Conservation (phyloP, 2,329 filamentous ascomycete genomes). For the Colletotrichum plurivorum region DNA sequence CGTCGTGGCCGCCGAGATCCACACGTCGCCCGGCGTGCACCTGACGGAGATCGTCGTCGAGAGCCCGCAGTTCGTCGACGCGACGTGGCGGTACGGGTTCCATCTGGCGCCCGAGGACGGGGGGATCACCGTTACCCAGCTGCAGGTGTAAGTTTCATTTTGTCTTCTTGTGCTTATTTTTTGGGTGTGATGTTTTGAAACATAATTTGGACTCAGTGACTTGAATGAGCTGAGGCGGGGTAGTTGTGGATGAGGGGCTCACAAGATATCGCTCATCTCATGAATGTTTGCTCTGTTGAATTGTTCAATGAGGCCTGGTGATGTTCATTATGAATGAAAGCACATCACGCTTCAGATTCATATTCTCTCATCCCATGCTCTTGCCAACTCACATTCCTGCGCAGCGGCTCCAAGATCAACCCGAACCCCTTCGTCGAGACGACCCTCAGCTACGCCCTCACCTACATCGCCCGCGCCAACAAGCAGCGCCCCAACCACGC, state of each 20-base stretch:
- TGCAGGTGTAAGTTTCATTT: slow-evolving; percentile 77
- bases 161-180: too few species aligned
- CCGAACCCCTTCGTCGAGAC: slow-evolving; percentile 93
- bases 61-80: slow-evolving; percentile 91
- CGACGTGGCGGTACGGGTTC: slow-evolving; percentile 90
- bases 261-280: slow-evolving; percentile 15
- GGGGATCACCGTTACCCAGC: slow-evolving; percentile 86
- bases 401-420: slow-evolving; percentile 39
- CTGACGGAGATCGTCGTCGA: slow-evolving; percentile 84
- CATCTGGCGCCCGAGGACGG: slow-evolving; percentile 77
- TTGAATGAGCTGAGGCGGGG: not conserved
- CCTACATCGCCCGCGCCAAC: slow-evolving; percentile 75
- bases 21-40: slow-evolving; percentile 71
- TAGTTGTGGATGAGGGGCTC: slow-evolving; percentile 2
- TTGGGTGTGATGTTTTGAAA: not conserved
- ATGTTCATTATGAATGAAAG: not conserved
- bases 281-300: not conserved
- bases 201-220: not conserved
- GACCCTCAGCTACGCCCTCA: slow-evolving; percentile 87
- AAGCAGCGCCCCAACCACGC: slow-evolving; percentile 56
- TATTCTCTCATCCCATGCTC: not conserved
- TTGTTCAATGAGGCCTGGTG: not conserved
- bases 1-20: slow-evolving; percentile 70
- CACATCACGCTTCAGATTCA: not conserved
- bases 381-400: slow-evolving; percentile 11